phyloP scores from a whole-genome alignment of 371 early-diverging fungal genomes.

The Apophysomyces sp. region DNA sequence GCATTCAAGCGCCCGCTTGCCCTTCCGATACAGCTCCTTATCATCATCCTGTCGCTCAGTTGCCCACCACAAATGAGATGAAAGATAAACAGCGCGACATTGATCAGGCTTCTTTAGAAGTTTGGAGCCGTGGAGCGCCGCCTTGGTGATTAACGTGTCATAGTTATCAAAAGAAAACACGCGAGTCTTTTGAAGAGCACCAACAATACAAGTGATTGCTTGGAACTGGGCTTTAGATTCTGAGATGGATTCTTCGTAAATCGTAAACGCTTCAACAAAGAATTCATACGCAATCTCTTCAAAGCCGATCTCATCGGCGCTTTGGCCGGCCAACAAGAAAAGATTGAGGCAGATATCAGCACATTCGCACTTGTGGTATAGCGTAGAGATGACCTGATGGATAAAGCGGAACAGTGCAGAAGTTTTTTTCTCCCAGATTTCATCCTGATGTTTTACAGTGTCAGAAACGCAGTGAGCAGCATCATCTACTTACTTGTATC shows the following conservation, averaged over 20 bases:
- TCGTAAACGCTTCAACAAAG: constrained; percentile 89
- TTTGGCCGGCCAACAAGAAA: constrained; percentile 79
- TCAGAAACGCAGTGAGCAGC: not conserved
- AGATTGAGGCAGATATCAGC: constrained; percentile 76
- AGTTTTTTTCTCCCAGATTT: constrained; percentile 66
- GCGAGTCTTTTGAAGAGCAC: constrained; percentile 72
- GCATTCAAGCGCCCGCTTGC: constrained; percentile 81
- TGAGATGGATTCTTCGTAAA: constrained; percentile 91
- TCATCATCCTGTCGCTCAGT: constrained; percentile 43
- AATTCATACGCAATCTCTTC: constrained; percentile 92
- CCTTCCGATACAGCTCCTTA: constrained; percentile 65
- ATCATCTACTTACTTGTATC: constrained; percentile 24
- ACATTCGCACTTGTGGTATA: constrained; percentile 66
- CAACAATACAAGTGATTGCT: constrained; percentile 81
- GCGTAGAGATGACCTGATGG: constrained; percentile 70
- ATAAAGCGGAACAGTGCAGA: constrained; percentile 71
- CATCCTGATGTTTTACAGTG: constrained; percentile 34
- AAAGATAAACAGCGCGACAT: constrained; percentile 78
- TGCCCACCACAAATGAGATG: constrained; percentile 91
- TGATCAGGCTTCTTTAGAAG: constrained; percentile 93
- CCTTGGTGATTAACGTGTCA: constrained; percentile 87
- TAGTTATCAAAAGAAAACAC: constrained; percentile 86
- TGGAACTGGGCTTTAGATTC: constrained; percentile 87
- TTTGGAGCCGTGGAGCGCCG: constrained; percentile 82
- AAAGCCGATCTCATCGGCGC: constrained; percentile 78